These are phyloP conservation scores for Sporobolus alterniflorus DNA, from an alignment of 202 grass and related monocot species.

Conservation along the genomic window DNA sequence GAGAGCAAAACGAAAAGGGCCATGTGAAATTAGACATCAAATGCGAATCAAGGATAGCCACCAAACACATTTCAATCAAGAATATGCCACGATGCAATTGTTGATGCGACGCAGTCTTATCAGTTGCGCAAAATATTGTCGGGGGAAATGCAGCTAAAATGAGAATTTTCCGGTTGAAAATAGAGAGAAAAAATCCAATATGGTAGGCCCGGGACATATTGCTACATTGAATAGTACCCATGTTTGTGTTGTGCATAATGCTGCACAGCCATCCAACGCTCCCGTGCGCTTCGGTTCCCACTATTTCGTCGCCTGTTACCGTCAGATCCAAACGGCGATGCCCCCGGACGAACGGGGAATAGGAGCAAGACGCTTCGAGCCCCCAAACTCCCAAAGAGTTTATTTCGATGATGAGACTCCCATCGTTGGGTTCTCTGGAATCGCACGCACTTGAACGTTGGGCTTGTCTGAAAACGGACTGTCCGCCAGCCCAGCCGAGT, in stretches of 20 bases:
- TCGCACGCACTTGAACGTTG: no score
- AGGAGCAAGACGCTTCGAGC: no score
- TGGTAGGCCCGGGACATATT: background rate
- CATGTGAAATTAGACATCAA: background rate
- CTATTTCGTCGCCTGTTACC: no score
- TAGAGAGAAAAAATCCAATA: background rate
- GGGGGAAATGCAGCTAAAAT: background rate
- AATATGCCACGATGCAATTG: background rate
- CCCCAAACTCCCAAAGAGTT: no score
- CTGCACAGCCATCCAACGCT: background rate
- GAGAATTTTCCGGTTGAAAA: background rate
- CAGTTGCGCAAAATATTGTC: background rate
- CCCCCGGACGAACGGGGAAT: no score
- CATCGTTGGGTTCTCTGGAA: no score
- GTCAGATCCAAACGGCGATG: no score
- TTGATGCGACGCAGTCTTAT: background rate
- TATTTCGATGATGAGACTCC: no score
- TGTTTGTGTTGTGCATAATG: background rate
- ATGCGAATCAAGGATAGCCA: constrained; percentile 25
- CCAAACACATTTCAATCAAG: constrained; percentile 10
- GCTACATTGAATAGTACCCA: background rate
- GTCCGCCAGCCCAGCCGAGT: no score
- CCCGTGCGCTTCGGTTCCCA: no score
- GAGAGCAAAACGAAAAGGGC: background rate
- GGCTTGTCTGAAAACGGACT: no score